phyloP scores from a whole-genome alignment of 345 rosid genomes.

The Heritiera littoralis region DNA sequence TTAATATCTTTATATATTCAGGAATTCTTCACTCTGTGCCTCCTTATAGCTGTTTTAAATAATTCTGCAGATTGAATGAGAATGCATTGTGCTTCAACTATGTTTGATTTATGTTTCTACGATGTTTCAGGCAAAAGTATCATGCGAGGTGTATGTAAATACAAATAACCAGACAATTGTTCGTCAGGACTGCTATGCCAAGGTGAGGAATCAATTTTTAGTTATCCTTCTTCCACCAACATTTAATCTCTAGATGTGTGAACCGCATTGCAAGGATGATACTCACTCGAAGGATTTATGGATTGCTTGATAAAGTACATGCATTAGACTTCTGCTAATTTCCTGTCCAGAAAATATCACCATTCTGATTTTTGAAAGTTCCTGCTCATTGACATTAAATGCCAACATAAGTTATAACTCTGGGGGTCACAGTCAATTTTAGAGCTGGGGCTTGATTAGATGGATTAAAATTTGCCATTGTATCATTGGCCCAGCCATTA shows the following conservation, averaged over 20 bases:
- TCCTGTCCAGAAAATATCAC: not conserved
- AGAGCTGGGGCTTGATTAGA: not conserved
- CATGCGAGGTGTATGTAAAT: constrained; percentile 73
- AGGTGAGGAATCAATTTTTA: constrained; percentile 43
- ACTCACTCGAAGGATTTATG: not conserved
- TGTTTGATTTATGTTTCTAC: constrained; percentile 1
- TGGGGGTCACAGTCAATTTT: not conserved
- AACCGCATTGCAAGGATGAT: not conserved
- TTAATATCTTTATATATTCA: not conserved
- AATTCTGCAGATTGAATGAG: not conserved
- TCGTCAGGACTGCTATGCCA: constrained; percentile 60
- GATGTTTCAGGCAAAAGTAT: constrained; percentile 61
- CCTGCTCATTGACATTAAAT: not conserved
- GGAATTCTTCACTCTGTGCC: not conserved
- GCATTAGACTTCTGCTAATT: not conserved
- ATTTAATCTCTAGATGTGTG: not conserved
- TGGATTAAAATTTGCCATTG: not conserved
- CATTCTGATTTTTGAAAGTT: not conserved
- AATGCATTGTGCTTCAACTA: constrained; percentile 1
- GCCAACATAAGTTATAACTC: not conserved
- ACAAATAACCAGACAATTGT: constrained; percentile 57
- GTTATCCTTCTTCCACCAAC: not conserved
- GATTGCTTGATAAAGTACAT: not conserved
- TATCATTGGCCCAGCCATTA: not conserved
- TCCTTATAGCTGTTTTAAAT: not conserved